These are phyloP conservation scores for Boletus coccyginus DNA, from an alignment of 768 basidiomycete genomes.

Conservation along the genomic window DNA sequence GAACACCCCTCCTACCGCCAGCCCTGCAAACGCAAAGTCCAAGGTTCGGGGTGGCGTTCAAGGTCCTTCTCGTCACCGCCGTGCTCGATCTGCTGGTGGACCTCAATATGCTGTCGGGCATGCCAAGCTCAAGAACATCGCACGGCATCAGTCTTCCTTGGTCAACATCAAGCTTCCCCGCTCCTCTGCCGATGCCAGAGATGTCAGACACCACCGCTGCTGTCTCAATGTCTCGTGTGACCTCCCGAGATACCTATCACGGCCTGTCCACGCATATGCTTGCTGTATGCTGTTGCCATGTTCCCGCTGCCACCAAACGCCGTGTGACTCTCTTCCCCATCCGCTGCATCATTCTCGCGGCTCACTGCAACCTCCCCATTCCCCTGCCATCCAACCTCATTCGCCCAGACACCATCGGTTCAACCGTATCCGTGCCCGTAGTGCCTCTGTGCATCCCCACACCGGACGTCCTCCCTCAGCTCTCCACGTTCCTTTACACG, in stretches of 20 bases:
- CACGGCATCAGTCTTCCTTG: conserved; percentile 12
- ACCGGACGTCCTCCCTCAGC: conserved; percentile 60
- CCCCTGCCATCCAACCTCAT: conserved; percentile 15
- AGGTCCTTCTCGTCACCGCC: conserved; percentile 40
- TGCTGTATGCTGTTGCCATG: conserved; percentile 26
- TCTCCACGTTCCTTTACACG: conserved; percentile 68
- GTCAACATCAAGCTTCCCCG: conserved; percentile 31
- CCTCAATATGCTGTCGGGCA: conserved; percentile 34
- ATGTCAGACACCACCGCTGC: conserved; percentile 4
- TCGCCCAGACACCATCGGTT: conserved; percentile 12
- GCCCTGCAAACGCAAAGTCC: conserved; percentile 1
- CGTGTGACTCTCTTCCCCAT: conserved; percentile 35
- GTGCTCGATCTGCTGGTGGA: conserved; percentile 34
- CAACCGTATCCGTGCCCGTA: conserved; percentile 48
- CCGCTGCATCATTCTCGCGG: conserved; percentile 35
- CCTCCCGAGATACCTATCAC: conserved; percentile 26
- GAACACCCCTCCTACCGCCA: conserved; percentile 32
- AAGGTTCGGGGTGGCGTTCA: conserved; percentile 27
- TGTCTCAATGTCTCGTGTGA: conserved; percentile 5
- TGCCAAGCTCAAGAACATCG: conserved; percentile 35
- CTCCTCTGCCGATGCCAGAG: conserved; percentile 1
- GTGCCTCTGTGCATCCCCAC: conserved; percentile 70
- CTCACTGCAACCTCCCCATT: conserved; percentile 29
- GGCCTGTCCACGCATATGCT: conserved; percentile 33
- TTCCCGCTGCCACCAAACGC: conserved; percentile 24